phyloP scores from a whole-genome alignment of 2,329 filamentous ascomycete genomes.

The Fusarium sp. region DNA sequence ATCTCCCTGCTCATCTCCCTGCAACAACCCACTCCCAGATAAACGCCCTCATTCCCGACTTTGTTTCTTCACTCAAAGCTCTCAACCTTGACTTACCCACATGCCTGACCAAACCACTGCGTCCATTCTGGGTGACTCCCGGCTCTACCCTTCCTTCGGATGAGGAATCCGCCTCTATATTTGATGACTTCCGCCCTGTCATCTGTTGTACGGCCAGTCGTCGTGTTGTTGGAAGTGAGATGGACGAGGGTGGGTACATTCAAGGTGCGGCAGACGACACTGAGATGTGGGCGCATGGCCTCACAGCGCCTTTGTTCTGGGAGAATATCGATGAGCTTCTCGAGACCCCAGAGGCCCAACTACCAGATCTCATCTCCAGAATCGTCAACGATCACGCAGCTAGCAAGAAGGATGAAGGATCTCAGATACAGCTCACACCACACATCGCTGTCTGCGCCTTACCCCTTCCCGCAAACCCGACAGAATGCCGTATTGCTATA shows the following conservation, averaged over 20 bases:
- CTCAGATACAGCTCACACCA: slow-evolving; percentile 47
- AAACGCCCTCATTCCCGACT: slow-evolving; percentile 65
- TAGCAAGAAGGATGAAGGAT: slow-evolving; percentile 13
- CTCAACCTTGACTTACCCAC: slow-evolving; percentile 67
- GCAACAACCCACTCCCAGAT: slow-evolving; percentile 82
- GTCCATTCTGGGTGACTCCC: slow-evolving; percentile 82
- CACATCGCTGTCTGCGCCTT: slow-evolving; percentile 51
- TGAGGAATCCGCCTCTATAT: slow-evolving; percentile 49
- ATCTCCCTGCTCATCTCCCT: slow-evolving; percentile 76
- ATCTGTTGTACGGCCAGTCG: slow-evolving; percentile 88
- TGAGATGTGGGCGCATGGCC: slow-evolving; percentile 87
- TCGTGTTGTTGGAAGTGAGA: slow-evolving; percentile 72
- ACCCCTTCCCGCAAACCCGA: slow-evolving; percentile 35
- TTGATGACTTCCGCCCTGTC: slow-evolving; percentile 72
- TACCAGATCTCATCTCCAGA: slow-evolving; percentile 58
- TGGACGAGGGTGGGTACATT: slow-evolving; percentile 74
- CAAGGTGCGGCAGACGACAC: slow-evolving; percentile 96
- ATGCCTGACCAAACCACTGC: slow-evolving; percentile 74
- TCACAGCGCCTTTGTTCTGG: slow-evolving; percentile 87
- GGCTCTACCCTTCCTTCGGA: slow-evolving; percentile 61
- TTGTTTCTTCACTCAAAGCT: slow-evolving; percentile 57
- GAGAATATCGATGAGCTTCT: slow-evolving; percentile 68
- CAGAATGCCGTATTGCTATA: slow-evolving; percentile 55
- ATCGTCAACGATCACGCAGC: slow-evolving; percentile 51
- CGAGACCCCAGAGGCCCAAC: slow-evolving; percentile 69